Conservation (phyloP, 164 flowering plant species). For the Liriodendron chinense region DNA sequence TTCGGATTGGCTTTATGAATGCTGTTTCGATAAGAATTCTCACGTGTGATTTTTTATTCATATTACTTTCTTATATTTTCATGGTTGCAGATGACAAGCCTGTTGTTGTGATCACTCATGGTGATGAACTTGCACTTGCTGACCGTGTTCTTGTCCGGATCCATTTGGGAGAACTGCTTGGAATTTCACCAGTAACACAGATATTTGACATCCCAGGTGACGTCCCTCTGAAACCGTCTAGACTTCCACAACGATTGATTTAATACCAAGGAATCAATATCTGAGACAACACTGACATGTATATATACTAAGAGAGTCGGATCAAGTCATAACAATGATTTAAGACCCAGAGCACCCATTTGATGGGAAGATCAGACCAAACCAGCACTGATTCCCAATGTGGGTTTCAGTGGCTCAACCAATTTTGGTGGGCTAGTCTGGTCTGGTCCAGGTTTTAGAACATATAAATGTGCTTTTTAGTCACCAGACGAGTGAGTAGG, state of each 20-base stretch:
- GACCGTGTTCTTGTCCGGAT: constrained; percentile 61
- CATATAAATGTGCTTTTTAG: not conserved
- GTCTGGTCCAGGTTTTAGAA: no score
- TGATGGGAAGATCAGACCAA: no score
- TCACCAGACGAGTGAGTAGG: not conserved
- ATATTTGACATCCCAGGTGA: constrained; percentile 90
- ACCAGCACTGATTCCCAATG: no score
- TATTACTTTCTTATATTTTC: not conserved
- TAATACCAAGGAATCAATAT: not conserved
- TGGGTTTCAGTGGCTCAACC: no score
- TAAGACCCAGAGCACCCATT: no score
- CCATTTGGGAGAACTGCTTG: constrained; percentile 66
- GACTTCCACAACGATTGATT: not conserved
- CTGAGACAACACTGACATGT: not conserved
- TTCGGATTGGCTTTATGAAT: no score
- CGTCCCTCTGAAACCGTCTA: constrained; percentile 4
- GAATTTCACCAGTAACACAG: constrained; percentile 66
- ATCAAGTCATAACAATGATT: no score
- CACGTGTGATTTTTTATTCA: not conserved
- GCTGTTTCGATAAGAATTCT: not conserved
- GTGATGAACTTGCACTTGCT: constrained; percentile 59
- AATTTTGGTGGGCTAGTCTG: no score
- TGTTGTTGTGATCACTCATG: constrained; percentile 73
- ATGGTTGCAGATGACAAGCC: constrained; percentile 75
- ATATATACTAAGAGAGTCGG: no score